phyloP scores from a whole-genome alignment of 768 basidiomycete species.

The Mycena galopus region DNA sequence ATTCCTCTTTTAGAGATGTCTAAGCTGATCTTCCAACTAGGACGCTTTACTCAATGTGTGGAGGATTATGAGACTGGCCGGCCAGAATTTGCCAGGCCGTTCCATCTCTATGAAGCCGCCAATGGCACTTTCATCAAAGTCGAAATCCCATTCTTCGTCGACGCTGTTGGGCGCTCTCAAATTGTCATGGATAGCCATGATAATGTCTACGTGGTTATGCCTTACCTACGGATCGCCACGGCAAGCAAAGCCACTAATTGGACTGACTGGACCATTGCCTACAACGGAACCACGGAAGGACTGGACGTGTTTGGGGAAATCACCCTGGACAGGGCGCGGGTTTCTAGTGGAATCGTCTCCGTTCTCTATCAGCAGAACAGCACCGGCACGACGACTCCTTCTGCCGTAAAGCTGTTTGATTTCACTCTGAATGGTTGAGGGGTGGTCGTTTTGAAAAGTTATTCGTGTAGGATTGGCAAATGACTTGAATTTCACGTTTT shows the following conservation, averaged over 20 bases:
- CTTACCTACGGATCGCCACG: conserved; percentile 57
- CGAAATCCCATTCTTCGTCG: conserved; percentile 60
- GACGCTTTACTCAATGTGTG: conserved; percentile 61
- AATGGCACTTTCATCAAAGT: conserved; percentile 59
- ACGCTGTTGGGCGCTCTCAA: conserved; percentile 60
- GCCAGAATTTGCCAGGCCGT: conserved; percentile 51
- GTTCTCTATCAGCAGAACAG: conserved; percentile 59
- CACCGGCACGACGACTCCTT: conserved; percentile 57
- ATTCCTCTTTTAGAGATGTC: neutral
- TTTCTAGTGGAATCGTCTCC: conserved; percentile 54
- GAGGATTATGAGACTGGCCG: conserved; percentile 56
- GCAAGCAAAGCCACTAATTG: conserved; percentile 60
- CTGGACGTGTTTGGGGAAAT: conserved; percentile 62
- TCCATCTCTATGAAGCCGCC: conserved; percentile 58
- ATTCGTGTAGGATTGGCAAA: too few species aligned
- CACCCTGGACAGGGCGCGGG: conserved; percentile 57
- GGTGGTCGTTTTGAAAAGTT: neutral
- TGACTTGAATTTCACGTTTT: neutral
- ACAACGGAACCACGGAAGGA: conserved; percentile 54
- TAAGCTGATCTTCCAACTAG: conserved; percentile 39
- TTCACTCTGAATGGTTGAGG: conserved; percentile 52
- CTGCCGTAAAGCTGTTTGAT: conserved; percentile 56
- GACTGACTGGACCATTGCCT: conserved; percentile 61
- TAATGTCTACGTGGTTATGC: conserved; percentile 60
- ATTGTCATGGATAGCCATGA: conserved; percentile 58